Base-by-base conservation (phyloP, 108 stramenopile species). In the Skeletonema menzelii region DNA sequence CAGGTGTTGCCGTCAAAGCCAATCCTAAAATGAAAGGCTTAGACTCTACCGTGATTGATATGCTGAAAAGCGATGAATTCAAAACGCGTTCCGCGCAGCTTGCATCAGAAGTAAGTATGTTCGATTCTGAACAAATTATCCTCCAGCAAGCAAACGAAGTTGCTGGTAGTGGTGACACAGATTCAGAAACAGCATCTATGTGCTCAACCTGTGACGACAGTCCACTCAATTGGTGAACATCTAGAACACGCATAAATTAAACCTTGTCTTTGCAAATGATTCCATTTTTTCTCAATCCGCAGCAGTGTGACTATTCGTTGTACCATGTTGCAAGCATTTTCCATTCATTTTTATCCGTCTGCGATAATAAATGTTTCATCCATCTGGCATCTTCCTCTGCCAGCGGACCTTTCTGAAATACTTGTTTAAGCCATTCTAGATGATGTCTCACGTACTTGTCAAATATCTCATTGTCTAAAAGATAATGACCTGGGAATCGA, bases 391-490 rank as follows among this genome's bases (percentile, higher is more conserved):
- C 86, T 26, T 75, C 66, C 8, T 65, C 46, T 17, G 59, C 63
- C 17, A 87, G 40, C 5, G n/a, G 24, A 30, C 62, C 74, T 38
- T 62, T 72, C 67, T 63, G 55, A 53, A 65, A 72, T 73, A 86
- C 83, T 20, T 68, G 56, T 57, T 70, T 66, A 15, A 91, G 65
- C 91, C 91, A 91, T 20, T 65, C 17, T 19, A 75, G 14, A 57
- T 91, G 91, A 74, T 86, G 88, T 28, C 61, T 31, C 14, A 87
- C 87, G 59, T 88, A 91, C 1, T 78, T 49, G 19, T 79, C 49
- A 57, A 85, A 85, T 17, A 60, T 46, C 27, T 30, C 37, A 30
- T 63, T 62, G 40, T 49, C 30, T 15, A 31, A 22, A 58, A 73
- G 27, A 27, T 73, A 80, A 53, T 78, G 72, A 38, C 81, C 81